A percentile compares a stretch with the other conserved stretches of the same genome.
These are phyloP conservation scores for Globisporangium rhizosaccharum DNA, from an alignment of 352 stramenopile species.

Conservation along the genomic window DNA sequence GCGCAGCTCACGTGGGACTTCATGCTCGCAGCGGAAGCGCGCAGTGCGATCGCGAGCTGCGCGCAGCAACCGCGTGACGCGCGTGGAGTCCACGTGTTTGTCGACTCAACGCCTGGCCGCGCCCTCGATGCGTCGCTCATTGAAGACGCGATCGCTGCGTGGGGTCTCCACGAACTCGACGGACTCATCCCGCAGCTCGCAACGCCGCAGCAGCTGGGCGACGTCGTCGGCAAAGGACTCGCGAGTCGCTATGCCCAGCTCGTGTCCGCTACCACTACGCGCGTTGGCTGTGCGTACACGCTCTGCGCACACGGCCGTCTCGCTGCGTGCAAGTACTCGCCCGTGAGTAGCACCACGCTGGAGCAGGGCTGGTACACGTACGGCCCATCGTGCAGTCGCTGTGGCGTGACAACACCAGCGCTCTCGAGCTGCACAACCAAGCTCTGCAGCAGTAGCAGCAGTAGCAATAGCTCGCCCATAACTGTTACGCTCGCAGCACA, in stretches of 20 bases:
- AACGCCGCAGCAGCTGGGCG: not conserved
- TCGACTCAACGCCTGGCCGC: conserved; percentile 10
- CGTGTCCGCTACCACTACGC: conserved; percentile 13
- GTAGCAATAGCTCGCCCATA: not conserved
- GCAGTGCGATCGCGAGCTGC: conserved; percentile 8
- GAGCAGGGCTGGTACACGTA: conserved; percentile 8
- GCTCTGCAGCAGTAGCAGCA: conserved; percentile 2
- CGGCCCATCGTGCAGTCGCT: conserved; percentile 5
- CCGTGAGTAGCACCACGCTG: conserved; percentile 7
- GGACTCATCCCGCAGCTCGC: conserved; percentile 6
- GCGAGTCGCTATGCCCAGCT: conserved; percentile 15
- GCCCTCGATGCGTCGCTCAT: conserved; percentile 9
- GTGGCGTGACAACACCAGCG: not conserved
- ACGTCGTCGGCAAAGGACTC: conserved; percentile 4
- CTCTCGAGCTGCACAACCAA: not conserved
- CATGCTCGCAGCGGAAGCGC: conserved; percentile 11
- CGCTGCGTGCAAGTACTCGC: conserved; percentile 13
- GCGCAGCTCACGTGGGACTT: conserved; percentile 5
- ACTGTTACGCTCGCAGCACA: not conserved
- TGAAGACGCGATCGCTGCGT: conserved; percentile 11
- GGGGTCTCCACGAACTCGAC: conserved; percentile 13
- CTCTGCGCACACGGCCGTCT: conserved; percentile 3
- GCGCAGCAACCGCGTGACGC: not conserved
- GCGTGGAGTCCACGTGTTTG: conserved; percentile 7
- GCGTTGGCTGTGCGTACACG: conserved; percentile 13